A percentile compares a stretch with the other conserved stretches of the same genome.
Conservation (phyloP, 306 rosid species). For the Rubus parviflorus region DNA sequence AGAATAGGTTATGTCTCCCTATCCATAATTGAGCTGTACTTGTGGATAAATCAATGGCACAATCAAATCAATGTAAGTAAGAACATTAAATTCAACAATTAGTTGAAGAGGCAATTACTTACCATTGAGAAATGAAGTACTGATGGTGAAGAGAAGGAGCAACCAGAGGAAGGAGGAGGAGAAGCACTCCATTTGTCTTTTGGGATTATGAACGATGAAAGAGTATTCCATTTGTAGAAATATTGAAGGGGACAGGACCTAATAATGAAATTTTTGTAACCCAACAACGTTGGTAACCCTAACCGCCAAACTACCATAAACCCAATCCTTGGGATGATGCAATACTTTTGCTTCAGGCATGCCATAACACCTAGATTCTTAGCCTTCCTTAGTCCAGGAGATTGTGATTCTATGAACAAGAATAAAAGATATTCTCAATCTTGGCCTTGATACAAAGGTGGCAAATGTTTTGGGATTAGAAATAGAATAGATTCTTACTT, state of each 20-base stretch:
- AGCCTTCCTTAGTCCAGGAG: conserved; percentile 25
- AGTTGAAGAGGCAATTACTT: conserved; percentile 9
- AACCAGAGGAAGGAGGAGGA: conserved; percentile 41
- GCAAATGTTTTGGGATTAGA: conserved; percentile 20
- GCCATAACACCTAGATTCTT: conserved; percentile 50
- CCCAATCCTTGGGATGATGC: conserved; percentile 31
- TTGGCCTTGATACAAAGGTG: conserved; percentile 53
- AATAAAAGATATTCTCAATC: conserved; percentile 57
- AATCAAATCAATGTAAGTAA: background rate
- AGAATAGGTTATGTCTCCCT: background rate
- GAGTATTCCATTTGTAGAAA: conserved; percentile 43
- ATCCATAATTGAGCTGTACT: too few relatives aligned
- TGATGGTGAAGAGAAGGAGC: conserved; percentile 45
- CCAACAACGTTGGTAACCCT: conserved; percentile 32
- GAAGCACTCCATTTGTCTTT: conserved; percentile 39
- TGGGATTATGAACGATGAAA: conserved; percentile 30
- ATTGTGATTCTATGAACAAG: conserved; percentile 22
- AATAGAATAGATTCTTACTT: conserved; percentile 76
- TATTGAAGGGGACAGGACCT: conserved; percentile 10
- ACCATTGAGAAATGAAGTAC: conserved; percentile 46
- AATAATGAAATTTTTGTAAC: conserved; percentile 39
- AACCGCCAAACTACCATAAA: conserved; percentile 10
- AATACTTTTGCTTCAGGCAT: conserved; percentile 60
- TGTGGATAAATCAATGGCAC: background rate
- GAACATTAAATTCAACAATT: background rate